Evolutionary conservation across 371 early-diverging fungal species (phyloP), one percentile per base, ranked within the genome.

Genomic region (Zychaea mexicana): DNA sequence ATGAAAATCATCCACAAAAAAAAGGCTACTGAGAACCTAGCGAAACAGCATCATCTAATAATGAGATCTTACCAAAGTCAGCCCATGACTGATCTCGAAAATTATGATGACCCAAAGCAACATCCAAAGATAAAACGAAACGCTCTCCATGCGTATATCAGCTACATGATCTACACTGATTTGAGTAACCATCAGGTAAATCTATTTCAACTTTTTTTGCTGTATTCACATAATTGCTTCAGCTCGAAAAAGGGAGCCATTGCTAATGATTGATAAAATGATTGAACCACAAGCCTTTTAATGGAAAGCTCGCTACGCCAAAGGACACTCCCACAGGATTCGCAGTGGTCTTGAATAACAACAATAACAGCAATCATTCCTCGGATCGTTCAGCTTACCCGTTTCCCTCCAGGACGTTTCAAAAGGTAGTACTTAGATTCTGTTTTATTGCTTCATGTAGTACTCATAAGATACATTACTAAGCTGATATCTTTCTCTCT

Each of bases 161-260:
- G 77, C 46, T 81, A 81, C 21, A 78, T 73, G 67, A 81, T 71
- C 13, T 81, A 74, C 58, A 68, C 73, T 32, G 81, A 80, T 65
- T 46, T 76, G n/a, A 58, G 55, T 17, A 66, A 70, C 39, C 64
- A 62, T 52, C 64, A 49, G 6, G 49, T 49, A 49, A 49, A 0
- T 8, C n/a, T 12, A 19, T 49, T 10, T 49, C n/a, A 17, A 17
- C n/a, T 36, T 36, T 36, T 42, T 1, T 42, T 6, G 1, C 42
- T 5, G n/a, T 42, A 12, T n/a, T 42, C 36, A 36, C n/a, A 3
- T 42, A 1, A 15, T 42, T 0, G 42, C 2, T 42, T 42, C n/a
- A n/a, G n/a, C n/a, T n/a, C n/a, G n/a, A n/a, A n/a, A n/a, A n/a
- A n/a, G n/a, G n/a, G n/a, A n/a, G n/a, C n/a, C n/a, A 1, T 1